Evolutionary conservation across 768 basidiomycete genomes (phyloP).

Genomic region (Hemileccinum rubropunctum): DNA sequence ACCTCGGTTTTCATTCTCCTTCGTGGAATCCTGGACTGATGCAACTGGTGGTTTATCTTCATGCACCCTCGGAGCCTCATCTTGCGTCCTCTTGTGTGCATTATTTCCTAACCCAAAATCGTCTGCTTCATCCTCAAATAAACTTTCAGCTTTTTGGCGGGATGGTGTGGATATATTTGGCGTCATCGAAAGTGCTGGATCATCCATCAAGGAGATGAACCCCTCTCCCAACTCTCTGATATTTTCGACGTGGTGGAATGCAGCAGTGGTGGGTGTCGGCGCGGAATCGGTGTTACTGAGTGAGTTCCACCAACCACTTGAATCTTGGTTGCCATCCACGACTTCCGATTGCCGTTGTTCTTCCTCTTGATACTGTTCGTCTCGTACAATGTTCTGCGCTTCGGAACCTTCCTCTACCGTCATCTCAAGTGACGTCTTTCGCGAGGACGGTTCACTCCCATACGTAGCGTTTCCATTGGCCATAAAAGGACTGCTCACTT

Average conservation of each 20-base stretch:
- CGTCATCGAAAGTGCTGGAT: constrained; percentile 42
- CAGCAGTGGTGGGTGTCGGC: constrained; percentile 66
- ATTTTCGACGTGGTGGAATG: constrained; percentile 57
- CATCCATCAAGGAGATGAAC: constrained; percentile 85
- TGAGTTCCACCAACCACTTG: constrained; percentile 63
- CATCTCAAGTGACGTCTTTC: constrained; percentile 31
- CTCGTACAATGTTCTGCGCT: not conserved
- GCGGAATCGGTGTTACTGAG: constrained; percentile 37
- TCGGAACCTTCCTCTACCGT: constrained; percentile 26
- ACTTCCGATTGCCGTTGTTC: not conserved
- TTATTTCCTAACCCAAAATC: constrained; percentile 91
- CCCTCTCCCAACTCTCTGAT: constrained; percentile 46
- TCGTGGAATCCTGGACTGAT: constrained; percentile 15
- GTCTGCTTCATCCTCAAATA: constrained; percentile 63
- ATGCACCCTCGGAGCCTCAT: constrained; percentile 25
- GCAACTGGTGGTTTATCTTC: constrained; percentile 22
- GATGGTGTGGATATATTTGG: constrained; percentile 16
- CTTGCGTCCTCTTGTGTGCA: constrained; percentile 37
- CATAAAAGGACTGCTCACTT: constrained; percentile 23
- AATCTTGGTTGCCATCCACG: constrained; percentile 35
- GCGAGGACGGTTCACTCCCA: constrained; percentile 30
- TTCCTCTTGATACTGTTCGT: constrained; percentile 9
- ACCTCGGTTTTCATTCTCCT: constrained; percentile 33
- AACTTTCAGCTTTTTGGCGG: constrained; percentile 8
- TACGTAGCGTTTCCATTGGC: constrained; percentile 40